Evolutionary conservation across 2,329 filamentous ascomycete species (phyloP).

Genomic region (Hymenoscyphus fraxineus): DNA sequence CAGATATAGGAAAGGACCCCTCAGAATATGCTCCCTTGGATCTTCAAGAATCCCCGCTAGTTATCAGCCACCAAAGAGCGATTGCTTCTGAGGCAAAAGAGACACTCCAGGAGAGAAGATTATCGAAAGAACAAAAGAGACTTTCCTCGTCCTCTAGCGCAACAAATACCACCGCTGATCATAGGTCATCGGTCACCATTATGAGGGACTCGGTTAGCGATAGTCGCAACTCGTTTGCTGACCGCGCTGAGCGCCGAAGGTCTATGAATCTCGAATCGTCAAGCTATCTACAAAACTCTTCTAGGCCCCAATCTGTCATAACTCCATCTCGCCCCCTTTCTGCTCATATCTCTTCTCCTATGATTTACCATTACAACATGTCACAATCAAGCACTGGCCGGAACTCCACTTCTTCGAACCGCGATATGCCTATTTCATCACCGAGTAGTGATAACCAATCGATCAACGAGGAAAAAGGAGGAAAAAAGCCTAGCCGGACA

Average conservation of each 20-base stretch:
- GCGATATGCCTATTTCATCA: constrained; percentile 37
- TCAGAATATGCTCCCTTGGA: constrained; percentile 48
- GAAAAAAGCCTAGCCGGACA: constrained; percentile 46
- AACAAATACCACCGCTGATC: constrained; percentile 24
- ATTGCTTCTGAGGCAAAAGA: constrained; percentile 36
- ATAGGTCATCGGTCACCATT: constrained; percentile 56
- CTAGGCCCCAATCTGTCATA: constrained; percentile 43
- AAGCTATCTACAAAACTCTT: constrained; percentile 38
- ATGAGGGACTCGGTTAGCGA: constrained; percentile 56
- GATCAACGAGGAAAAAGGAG: constrained; percentile 47
- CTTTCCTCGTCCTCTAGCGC: constrained; percentile 27
- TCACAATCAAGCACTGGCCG: constrained; percentile 64
- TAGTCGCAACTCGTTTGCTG: constrained; percentile 46
- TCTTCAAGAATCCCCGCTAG: constrained; percentile 55
- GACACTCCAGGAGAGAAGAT: constrained; percentile 46
- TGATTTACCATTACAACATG: constrained; percentile 40
- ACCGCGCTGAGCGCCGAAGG: constrained; percentile 40
- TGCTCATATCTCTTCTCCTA: constrained; percentile 40
- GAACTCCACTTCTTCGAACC: constrained; percentile 44
- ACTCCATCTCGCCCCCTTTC: constrained; percentile 45
- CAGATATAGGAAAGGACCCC: constrained; percentile 39
- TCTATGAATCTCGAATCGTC: constrained; percentile 43
- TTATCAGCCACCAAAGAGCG: constrained; percentile 53
- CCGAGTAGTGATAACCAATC: constrained; percentile 38
- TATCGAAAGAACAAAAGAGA: constrained; percentile 37